A percentile compares a stretch with the other conserved stretches of the same genome.
These are phyloP conservation scores for Coemansia sp. DNA, from an alignment of 192 early-diverging fungal species.

Conservation along the genomic window DNA sequence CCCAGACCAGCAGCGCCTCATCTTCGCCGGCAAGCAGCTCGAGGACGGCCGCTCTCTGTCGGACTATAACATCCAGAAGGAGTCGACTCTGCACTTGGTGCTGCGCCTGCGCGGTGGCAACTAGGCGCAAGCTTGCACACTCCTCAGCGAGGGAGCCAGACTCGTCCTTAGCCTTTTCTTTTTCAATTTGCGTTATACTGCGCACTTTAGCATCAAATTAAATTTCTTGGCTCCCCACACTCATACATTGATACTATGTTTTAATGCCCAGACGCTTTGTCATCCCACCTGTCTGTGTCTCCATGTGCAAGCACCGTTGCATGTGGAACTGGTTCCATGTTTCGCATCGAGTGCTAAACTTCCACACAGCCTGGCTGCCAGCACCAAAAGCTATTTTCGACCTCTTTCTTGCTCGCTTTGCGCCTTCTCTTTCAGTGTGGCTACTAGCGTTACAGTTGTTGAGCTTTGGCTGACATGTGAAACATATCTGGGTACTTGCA, in stretches of 20 bases:
- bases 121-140: neutral
- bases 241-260: neutral
- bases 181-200: neutral
- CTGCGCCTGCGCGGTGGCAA: conserved; percentile 89
- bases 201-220: conserved; percentile 8
- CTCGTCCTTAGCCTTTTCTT: neutral
- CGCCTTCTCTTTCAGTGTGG: neutral
- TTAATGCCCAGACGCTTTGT: too few species aligned
- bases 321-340: too few species aligned
- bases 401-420: neutral
- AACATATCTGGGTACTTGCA: neutral
- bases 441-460: neutral
- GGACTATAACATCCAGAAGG: conserved; percentile 99
- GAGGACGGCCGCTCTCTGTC: conserved; percentile 96
- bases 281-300: too few species aligned
- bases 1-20: conserved; percentile 46
- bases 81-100: conserved; percentile 94
- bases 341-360: neutral
- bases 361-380: neutral
- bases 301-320: neutral
- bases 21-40: conserved; percentile 93
- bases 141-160: neutral
- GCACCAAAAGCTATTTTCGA: neutral
- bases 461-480: neutral
- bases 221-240: neutral